These are phyloP conservation scores for Phyllosticta citriasiana DNA, from an alignment of 2,329 filamentous ascomycete genomes.

Conservation along the genomic window DNA sequence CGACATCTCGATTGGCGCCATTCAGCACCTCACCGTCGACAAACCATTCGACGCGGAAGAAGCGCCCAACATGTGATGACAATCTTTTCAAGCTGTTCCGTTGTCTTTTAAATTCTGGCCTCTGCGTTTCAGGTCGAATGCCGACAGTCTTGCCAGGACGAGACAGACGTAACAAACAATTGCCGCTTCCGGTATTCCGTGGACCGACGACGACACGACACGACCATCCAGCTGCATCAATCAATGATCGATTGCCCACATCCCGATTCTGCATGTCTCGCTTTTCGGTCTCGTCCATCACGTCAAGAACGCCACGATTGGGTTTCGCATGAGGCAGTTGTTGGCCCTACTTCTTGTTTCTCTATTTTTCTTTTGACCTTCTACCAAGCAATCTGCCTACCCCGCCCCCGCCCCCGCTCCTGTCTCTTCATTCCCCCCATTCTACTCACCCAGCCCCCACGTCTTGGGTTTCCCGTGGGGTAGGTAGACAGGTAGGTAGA, in stretches of 20 bases:
- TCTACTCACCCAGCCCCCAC: not conserved
- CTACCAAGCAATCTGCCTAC: not conserved
- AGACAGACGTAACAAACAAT: not conserved
- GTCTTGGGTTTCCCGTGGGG: not conserved
- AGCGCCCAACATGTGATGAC: not conserved
- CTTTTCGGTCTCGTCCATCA: not conserved
- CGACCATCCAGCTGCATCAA: not conserved
- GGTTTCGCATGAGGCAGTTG: no score
- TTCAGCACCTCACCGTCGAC: no score
- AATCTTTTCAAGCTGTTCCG: no score
- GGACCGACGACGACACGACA: not conserved
- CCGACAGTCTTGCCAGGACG: not conserved
- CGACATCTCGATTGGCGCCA: no score
- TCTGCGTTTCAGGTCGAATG: not conserved
- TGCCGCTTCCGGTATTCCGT: not conserved
- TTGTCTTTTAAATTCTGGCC: not conserved
- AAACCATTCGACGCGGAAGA: no score
- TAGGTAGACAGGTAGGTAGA: not conserved
- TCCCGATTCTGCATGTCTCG: no score
- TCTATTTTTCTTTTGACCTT: not conserved
- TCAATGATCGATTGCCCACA: not conserved
- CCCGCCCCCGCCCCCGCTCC: not conserved
- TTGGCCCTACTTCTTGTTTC: not conserved
- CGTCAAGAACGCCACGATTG: not conserved
- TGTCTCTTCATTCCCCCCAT: not conserved